These are phyloP conservation scores for Venturia asperata DNA, from an alignment of 2,329 filamentous ascomycete species.

Conservation along the genomic window DNA sequence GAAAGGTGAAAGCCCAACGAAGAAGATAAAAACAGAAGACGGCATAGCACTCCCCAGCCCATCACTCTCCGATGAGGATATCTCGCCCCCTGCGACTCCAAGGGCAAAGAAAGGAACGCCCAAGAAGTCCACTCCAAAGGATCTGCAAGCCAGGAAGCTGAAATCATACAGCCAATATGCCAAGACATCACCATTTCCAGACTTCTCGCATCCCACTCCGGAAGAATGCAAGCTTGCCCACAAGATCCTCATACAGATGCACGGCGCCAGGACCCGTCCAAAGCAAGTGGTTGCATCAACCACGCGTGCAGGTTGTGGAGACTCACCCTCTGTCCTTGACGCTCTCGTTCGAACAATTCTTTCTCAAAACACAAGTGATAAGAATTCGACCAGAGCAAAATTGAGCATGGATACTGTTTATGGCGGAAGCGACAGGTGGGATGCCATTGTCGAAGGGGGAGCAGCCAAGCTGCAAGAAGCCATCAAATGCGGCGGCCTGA, in stretches of 20 bases:
- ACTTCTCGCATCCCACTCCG: slow-evolving; percentile 15
- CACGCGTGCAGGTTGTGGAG: slow-evolving; percentile 55
- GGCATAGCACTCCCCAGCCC: background rate
- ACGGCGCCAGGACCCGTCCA: slow-evolving; percentile 10
- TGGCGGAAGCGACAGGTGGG: slow-evolving; percentile 61
- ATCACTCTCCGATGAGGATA: background rate
- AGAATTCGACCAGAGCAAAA: slow-evolving; percentile 58
- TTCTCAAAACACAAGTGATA: slow-evolving; percentile 57
- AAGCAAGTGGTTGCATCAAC: slow-evolving; percentile 12
- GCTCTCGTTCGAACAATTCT: slow-evolving; percentile 56
- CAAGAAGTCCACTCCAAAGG: slow-evolving; percentile 2
- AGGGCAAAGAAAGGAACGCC: background rate
- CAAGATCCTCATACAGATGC: slow-evolving; percentile 11
- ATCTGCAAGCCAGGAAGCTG: slow-evolving; percentile 6
- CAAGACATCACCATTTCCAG: slow-evolving; percentile 16
- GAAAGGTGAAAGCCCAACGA: background rate
- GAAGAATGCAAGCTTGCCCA: slow-evolving; percentile 10
- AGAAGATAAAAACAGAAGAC: slow-evolving; percentile 5
- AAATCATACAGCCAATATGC: slow-evolving; percentile 10
- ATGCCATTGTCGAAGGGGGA: slow-evolving; percentile 55
- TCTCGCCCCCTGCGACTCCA: slow-evolving; percentile 1
- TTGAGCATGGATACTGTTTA: slow-evolving; percentile 51
- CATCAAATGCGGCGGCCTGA: slow-evolving; percentile 65
- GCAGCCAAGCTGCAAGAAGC: slow-evolving; percentile 56
- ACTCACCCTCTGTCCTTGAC: slow-evolving; percentile 54